phyloP scores from a whole-genome alignment of 2,329 filamentous ascomycete species.

The Hirsutella minnesotensis region DNA sequence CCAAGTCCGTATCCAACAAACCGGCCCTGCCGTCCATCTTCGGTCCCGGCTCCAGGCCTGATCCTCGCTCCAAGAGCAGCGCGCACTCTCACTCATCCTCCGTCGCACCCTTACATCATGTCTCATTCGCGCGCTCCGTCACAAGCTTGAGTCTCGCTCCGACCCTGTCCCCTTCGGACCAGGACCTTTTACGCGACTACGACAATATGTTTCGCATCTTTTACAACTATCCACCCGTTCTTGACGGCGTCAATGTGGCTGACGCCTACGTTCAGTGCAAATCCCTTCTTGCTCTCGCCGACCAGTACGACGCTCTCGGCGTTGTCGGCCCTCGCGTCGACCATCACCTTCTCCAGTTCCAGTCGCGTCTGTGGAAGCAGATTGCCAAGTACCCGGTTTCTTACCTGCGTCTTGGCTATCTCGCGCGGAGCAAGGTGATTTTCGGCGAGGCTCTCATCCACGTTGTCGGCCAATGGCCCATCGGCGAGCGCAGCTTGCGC shows the following conservation, averaged over 20 bases:
- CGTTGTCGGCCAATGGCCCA: slow-evolving; percentile 88
- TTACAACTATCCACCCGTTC: slow-evolving; percentile 77
- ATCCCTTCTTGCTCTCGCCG: slow-evolving; percentile 74
- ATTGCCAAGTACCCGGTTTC: slow-evolving; percentile 92
- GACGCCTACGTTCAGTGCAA: slow-evolving; percentile 93
- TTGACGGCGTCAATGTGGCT: slow-evolving; percentile 81
- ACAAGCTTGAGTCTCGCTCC: slow-evolving; percentile 54
- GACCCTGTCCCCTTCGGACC: slow-evolving; percentile 43
- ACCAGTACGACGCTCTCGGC: slow-evolving; percentile 83
- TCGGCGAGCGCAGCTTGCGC: slow-evolving; percentile 65
- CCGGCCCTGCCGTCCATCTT: slow-evolving; percentile 18
- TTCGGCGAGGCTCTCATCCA: slow-evolving; percentile 85
- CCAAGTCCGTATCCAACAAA: slow-evolving; percentile 6
- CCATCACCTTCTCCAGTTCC: slow-evolving; percentile 87
- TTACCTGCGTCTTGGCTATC: slow-evolving; percentile 80
- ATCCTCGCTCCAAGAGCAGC: slow-evolving; percentile 18
- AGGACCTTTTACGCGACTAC: slow-evolving; percentile 80
- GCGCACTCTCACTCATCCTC: slow-evolving; percentile 41
- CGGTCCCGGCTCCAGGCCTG: slow-evolving; percentile 32
- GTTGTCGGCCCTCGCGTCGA: slow-evolving; percentile 85
- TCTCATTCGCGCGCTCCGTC: slow-evolving; percentile 72
- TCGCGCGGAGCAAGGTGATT: slow-evolving; percentile 72
- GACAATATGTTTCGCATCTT: slow-evolving; percentile 93
- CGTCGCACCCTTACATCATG: slow-evolving; percentile 21
- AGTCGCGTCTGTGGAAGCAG: slow-evolving; percentile 84